Base-by-base conservation (phyloP, 768 basidiomycete species). In the Podaxis pistillaris region DNA sequence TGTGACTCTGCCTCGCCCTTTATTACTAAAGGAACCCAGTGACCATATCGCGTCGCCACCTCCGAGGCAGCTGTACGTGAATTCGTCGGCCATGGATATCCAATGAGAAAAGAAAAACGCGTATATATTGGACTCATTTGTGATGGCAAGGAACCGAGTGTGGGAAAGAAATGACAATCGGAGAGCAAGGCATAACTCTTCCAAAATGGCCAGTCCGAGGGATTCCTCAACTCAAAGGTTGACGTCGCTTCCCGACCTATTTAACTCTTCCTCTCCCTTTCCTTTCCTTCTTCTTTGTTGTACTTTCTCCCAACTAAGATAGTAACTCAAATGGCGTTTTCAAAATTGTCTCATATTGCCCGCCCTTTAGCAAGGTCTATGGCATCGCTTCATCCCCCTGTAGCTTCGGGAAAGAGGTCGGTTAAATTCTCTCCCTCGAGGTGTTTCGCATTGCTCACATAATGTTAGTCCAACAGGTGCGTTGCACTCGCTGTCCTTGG, bases 391-490 rank as follows among this genome's bases (percentile, higher is more conserved):
- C 54, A 56, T 7, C 67, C 68, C 52, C 51, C 56, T 33, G 26
- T 44, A 28, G 63, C 65, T 26, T 38, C 69, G 50, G 65, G 63
- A 30, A 71, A 70, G 66, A 74, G 74, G 74, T 75, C 24, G 24
- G 55, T 56, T 22, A 9, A 50, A 24, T 19, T 8, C 19, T 28
- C 36, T 51, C 19, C 30, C 51, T 30, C 54, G 17, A 36, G 37
- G 13, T 28, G 47, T 19, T 41, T 62, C n/a, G 22, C 9, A 24
- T 56, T 54, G 33, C 41, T 62, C 36, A 62, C 44, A 40, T 22
- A 26, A 30, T n/a, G 13, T 7, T 66, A 88, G 87, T 72, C 86
- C 87, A 64, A 89, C 87, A 83, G 87, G 87, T 88, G 64, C 68
- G 68, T 57, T 58, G 33, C 41, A 6, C 44, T 46, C 44, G n/a